Percentiles rank a stretch among this genome's conserved stretches.
Conservation (phyloP, 768 basidiomycete species). For the Agrocybe praecox region DNA sequence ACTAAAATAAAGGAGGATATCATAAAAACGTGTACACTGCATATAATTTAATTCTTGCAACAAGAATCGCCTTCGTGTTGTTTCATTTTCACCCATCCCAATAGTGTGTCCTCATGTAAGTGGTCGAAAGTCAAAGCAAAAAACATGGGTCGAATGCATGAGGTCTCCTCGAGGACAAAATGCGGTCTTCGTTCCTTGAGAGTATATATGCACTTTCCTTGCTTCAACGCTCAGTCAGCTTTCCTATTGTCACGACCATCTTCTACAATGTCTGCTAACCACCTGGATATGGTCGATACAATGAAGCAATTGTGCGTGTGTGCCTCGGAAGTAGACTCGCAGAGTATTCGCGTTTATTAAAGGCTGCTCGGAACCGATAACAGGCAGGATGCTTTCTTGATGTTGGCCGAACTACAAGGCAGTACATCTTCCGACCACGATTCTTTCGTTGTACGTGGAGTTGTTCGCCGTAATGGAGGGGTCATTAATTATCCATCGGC, state of each 20-base stretch:
- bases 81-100: not conserved
- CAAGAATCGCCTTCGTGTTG: not conserved
- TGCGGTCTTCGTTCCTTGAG: not conserved
- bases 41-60: not conserved
- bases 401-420: not conserved
- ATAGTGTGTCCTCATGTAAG: not conserved
- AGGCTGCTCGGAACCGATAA: not conserved
- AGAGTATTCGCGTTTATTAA: not conserved
- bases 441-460: not conserved
- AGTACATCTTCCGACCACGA: not conserved
- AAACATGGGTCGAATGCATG: not conserved
- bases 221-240: not conserved
- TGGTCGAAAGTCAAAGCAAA: not conserved
- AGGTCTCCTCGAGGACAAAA: not conserved
- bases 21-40: not conserved
- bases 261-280: not conserved
- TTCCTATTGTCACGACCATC: not conserved
- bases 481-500: not conserved
- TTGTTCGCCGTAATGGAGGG: not conserved
- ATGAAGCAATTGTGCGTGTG: not conserved
- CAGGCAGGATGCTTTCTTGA: not conserved
- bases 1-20: not conserved
- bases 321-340: not conserved
- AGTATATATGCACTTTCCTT: not conserved
- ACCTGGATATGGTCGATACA: not conserved